Percentiles rank a stretch among this genome's conserved stretches.
phyloP scores from a whole-genome alignment of 345 rosid genomes.

The Eucalyptus fibrosa region DNA sequence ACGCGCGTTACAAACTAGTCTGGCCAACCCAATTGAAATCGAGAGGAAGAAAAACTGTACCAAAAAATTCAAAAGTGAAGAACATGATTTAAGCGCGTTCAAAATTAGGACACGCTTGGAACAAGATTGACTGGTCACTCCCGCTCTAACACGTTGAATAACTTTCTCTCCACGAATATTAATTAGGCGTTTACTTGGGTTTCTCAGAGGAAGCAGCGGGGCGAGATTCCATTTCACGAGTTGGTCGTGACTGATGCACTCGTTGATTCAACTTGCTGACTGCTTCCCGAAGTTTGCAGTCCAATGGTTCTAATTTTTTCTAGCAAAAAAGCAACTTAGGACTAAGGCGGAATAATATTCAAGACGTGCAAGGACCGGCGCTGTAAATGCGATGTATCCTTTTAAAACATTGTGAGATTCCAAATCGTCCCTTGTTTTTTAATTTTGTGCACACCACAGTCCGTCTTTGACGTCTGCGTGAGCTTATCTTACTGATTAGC shows the following conservation, averaged over 20 bases:
- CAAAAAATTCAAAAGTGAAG: not conserved
- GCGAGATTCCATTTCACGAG: not conserved
- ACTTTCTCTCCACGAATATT: not conserved
- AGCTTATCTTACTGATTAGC: not conserved
- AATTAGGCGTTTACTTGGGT: not conserved
- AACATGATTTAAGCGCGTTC: not conserved
- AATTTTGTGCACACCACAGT: not conserved
- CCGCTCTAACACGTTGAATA: not conserved
- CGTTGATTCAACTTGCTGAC: not conserved
- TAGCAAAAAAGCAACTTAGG: not conserved
- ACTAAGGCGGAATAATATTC: not conserved
- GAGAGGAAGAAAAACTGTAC: not conserved
- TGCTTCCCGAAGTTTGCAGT: not conserved
- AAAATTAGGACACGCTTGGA: not conserved
- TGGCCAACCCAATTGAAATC: not conserved
- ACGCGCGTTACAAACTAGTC: not conserved
- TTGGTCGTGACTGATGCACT: not conserved
- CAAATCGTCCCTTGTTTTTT: not conserved
- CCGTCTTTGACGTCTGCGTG: not conserved
- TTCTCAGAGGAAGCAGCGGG: not conserved
- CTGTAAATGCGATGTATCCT: not conserved
- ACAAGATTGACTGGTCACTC: not conserved
- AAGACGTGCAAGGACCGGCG: not conserved
- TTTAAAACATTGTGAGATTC: not conserved
- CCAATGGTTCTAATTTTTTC: not conserved